Evolutionary conservation across 192 early-diverging fungal genomes (phyloP).

Genomic region (Linnemannia zychae): DNA sequence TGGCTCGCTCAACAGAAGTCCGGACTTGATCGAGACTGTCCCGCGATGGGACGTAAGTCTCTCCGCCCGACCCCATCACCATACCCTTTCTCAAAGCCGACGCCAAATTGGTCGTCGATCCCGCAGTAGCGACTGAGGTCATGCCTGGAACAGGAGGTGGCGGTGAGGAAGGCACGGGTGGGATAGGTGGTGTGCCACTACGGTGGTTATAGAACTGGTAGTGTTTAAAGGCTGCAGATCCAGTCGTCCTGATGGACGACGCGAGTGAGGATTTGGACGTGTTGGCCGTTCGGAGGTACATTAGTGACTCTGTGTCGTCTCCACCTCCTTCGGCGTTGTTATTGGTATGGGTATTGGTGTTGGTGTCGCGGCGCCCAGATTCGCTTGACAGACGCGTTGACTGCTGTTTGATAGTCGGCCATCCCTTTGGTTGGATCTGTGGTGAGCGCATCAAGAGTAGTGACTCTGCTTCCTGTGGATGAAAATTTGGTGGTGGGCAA

Average conservation of each 20-base stretch:
- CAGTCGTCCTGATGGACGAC: not conserved
- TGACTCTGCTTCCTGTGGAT: not conserved
- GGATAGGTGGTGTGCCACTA: not conserved
- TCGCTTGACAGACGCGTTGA: not conserved
- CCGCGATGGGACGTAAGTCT: not conserved
- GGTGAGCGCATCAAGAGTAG: not conserved
- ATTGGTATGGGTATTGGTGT: not conserved
- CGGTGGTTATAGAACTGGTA: not conserved
- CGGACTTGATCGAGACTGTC: not conserved
- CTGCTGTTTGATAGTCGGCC: not conserved
- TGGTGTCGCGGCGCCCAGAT: not conserved
- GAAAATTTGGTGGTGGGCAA: not conserved
- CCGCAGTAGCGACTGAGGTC: not conserved
- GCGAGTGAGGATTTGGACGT: not conserved
- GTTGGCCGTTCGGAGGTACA: not conserved
- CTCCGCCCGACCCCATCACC: not conserved
- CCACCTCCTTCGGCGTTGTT: not conserved
- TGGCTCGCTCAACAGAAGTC: conserved; percentile 2
- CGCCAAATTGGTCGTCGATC: not conserved
- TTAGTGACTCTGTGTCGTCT: not conserved
- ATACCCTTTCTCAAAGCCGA: not conserved
- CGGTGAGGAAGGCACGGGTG: not conserved
- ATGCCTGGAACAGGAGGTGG: not conserved
- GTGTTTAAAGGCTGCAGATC: not conserved
- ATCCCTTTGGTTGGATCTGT: not conserved